Base-by-base conservation (phyloP, 2,329 filamentous ascomycete species). In the Ascochyta rabiei region DNA sequence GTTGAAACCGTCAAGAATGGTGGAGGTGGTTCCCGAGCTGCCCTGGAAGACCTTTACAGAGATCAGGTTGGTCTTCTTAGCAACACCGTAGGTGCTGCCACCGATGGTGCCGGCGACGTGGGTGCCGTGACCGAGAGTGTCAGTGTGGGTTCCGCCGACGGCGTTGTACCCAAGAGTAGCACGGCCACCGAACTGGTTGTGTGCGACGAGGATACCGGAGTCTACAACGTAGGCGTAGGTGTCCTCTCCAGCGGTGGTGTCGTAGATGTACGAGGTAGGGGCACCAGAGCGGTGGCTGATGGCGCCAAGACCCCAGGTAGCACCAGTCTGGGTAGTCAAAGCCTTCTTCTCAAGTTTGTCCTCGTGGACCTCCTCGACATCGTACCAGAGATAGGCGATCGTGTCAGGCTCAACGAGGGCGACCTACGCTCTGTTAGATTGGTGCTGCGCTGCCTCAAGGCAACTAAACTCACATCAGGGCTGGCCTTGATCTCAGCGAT, bases 151-250 rank as follows among this genome's bases (percentile, higher is more conserved):
- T 26, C 53, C 53, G 21, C 39, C 48, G n/a, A 44, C 52, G 18
- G 50, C 52, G 45, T 58, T 64, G 54, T 48, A 63, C n/a, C 53
- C 57, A 19, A 63, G 50, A 21, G 58, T 59, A 13, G 57, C 61
- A 46, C 66, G 64, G 21, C 61, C 63, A n/a, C 54, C 63, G 30
- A 69, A 69, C 47, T 69, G 54, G n/a, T 24, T 42, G 72, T 88
- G 86, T 6, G 76, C 79, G 30, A 73, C 69, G 49, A 75, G 71
- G 70, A 87, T 81, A 61, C 86, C 86, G 4, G 84, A 86, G 71
- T 88, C 86, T 16, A 88, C 79, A n/a, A 88, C 76, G 68, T 83
- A 88, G 19, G 80, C 83, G 8, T 80, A 85, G 64, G 64, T 69
- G 33, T 52, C 21, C 13, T 48, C 8, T 9, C 62, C 61, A 30